These are phyloP conservation scores for Aspergillus homomorphus DNA, from an alignment of 495 filamentous ascomycete genomes.

Conservation along the genomic window DNA sequence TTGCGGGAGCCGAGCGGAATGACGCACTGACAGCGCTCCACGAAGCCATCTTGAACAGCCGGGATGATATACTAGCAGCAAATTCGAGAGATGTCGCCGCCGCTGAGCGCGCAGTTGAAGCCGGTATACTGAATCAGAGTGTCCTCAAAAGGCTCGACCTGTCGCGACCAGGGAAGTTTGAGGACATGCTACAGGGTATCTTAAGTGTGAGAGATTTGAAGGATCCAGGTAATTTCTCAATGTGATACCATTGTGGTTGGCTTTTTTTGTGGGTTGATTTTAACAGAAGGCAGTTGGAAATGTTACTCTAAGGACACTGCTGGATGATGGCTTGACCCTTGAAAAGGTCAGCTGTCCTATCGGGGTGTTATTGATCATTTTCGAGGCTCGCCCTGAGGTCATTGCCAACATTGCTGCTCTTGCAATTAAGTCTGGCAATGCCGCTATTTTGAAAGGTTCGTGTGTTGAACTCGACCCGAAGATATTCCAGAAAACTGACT, in stretches of 20 bases:
- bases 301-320: slow-evolving; percentile 72
- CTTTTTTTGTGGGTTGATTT: too few species aligned
- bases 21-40: slow-evolving; percentile 81
- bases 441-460: slow-evolving; percentile 90
- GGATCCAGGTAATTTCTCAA: slow-evolving; percentile 70
- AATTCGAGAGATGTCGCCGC: slow-evolving; percentile 77
- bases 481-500: slow-evolving; percentile 9
- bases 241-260: too few species aligned
- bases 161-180: slow-evolving; percentile 81
- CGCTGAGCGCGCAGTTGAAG: slow-evolving; percentile 67
- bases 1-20: slow-evolving; percentile 66
- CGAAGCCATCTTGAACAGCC: slow-evolving; percentile 61
- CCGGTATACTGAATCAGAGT: slow-evolving; percentile 75
- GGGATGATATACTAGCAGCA: slow-evolving; percentile 74
- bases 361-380: slow-evolving; percentile 93
- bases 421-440: slow-evolving; percentile 95
- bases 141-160: slow-evolving; percentile 90
- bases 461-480: not conserved
- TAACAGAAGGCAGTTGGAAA: slow-evolving; percentile 65
- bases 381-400: slow-evolving; percentile 95
- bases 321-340: slow-evolving; percentile 85
- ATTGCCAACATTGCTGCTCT: slow-evolving; percentile 99
- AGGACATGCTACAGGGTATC: slow-evolving; percentile 97
- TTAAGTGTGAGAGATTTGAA: slow-evolving; percentile 80
- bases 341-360: slow-evolving; percentile 91